These are phyloP conservation scores for Solanum pimpinellifolium DNA, from an alignment of 257 asterid genomes.

Conservation along the genomic window DNA sequence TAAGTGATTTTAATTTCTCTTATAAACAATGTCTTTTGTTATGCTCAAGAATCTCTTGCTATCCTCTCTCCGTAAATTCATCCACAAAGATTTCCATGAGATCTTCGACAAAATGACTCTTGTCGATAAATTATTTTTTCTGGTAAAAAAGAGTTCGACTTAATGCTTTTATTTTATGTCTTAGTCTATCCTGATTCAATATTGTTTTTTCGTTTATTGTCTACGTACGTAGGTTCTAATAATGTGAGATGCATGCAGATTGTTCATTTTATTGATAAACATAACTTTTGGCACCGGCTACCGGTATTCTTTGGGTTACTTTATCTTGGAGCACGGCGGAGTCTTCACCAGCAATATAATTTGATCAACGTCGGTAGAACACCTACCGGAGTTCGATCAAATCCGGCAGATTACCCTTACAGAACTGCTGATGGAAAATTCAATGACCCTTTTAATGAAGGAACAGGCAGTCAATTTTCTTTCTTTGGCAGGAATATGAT, in stretches of 20 bases:
- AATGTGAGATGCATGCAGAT: neutral
- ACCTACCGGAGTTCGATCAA: conserved; percentile 13
- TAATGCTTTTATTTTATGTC: neutral
- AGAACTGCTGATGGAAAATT: conserved; percentile 37
- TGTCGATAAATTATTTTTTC: conserved; percentile 33
- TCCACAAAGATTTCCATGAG: conserved; percentile 41
- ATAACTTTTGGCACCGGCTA: conserved; percentile 37
- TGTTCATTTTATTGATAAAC: conserved; percentile 29
- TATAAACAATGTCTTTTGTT: neutral
- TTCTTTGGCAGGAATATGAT: conserved; percentile 59
- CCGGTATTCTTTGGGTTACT: conserved; percentile 47
- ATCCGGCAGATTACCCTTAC: conserved; percentile 30
- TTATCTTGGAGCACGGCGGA: conserved; percentile 36
- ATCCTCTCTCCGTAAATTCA: conserved; percentile 16
- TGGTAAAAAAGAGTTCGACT: conserved; percentile 7
- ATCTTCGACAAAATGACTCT: conserved; percentile 27
- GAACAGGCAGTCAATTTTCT: conserved; percentile 24
- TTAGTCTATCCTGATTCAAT: neutral
- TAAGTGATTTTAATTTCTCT: neutral
- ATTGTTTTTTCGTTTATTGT: neutral
- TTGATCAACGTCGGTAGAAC: conserved; percentile 45
- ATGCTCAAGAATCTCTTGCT: conserved; percentile 22
- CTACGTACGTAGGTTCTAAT: neutral
- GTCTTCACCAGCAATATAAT: conserved; percentile 45
- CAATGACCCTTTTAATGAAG: conserved; percentile 31